Conservation (phyloP, 371 early-diverging fungal species). For the Zancudomyces culisetae region DNA sequence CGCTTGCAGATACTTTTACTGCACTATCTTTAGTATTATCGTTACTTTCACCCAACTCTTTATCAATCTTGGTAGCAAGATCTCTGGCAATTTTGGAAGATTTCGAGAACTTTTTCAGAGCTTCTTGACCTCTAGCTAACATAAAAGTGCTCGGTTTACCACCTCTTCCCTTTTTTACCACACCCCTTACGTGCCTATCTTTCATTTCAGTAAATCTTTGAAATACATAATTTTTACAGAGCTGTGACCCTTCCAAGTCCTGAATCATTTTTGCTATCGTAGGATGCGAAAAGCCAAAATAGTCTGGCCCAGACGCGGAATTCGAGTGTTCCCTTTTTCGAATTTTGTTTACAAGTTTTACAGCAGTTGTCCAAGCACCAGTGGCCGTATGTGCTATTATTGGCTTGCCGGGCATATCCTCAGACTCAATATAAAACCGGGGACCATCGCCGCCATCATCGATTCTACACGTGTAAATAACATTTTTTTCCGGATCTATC, state of each 20-base stretch:
- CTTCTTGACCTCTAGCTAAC: constrained; percentile 18
- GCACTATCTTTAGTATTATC: background rate
- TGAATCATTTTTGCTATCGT: constrained; percentile 80
- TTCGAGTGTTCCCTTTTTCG: constrained; percentile 66
- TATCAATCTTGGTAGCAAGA: background rate
- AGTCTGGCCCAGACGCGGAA: constrained; percentile 79
- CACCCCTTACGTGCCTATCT: constrained; percentile 21
- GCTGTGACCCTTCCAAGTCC: constrained; percentile 52
- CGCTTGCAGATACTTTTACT: too few species aligned
- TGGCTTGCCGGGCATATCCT: constrained; percentile 37
- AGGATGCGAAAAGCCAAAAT: constrained; percentile 73
- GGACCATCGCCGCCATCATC: constrained; percentile 68
- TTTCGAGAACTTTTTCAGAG: constrained; percentile 3
- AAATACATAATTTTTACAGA: constrained; percentile 40
- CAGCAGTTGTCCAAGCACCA: constrained; percentile 73
- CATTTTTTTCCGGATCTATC: constrained; percentile 45
- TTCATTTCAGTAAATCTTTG: constrained; percentile 21
- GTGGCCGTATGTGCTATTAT: constrained; percentile 63
- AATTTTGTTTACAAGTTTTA: constrained; percentile 55
- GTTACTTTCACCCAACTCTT: background rate
- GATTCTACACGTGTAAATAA: constrained; percentile 60
- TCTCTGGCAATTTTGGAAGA: background rate
- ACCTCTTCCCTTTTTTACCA: constrained; percentile 20
- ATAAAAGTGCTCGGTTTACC: constrained; percentile 14
- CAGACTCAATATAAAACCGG: constrained; percentile 56